Percentiles rank a stretch among this genome's conserved stretches.
phyloP scores from a whole-genome alignment of 768 basidiomycete genomes.

The Phylloporus arenicola region DNA sequence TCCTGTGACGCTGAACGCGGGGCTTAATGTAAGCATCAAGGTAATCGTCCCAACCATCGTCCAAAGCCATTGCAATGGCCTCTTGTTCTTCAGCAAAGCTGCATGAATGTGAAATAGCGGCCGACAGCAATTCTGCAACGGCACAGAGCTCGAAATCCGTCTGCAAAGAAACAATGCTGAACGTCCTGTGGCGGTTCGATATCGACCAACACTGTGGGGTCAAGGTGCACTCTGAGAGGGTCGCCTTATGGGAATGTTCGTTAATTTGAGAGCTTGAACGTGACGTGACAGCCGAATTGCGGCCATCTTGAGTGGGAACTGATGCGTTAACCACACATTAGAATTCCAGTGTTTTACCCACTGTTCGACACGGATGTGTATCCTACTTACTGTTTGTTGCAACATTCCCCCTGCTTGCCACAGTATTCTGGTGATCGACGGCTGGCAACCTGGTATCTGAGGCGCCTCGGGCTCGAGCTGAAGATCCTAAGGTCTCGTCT shows the following conservation, averaged over 20 bases:
- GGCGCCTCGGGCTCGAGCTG: slow-evolving; percentile 54
- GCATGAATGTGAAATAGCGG: slow-evolving; percentile 22
- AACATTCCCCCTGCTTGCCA: slow-evolving; percentile 16
- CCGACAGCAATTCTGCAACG: slow-evolving; percentile 45
- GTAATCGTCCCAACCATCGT: slow-evolving; percentile 27
- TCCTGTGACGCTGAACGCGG: slow-evolving; percentile 4
- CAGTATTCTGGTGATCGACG: slow-evolving; percentile 25
- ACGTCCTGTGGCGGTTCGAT: slow-evolving; percentile 29
- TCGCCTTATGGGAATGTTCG: slow-evolving; percentile 19
- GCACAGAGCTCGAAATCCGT: slow-evolving; percentile 49
- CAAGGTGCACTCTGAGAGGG: slow-evolving; percentile 22
- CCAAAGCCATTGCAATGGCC: slow-evolving; percentile 15
- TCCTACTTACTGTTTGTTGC: slow-evolving; percentile 27
- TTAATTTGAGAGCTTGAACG: slow-evolving; percentile 12
- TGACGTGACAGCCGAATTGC: slow-evolving; percentile 9
- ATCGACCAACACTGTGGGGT: slow-evolving; percentile 18
- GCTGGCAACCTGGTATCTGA: slow-evolving; percentile 52
- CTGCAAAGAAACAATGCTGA: slow-evolving; percentile 41
- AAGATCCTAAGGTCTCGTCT: slow-evolving; percentile 31
- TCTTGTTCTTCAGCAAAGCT: slow-evolving; percentile 27
- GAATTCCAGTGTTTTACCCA: slow-evolving; percentile 23
- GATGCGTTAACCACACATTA: slow-evolving; percentile 17
- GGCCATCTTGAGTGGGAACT: slow-evolving; percentile 17
- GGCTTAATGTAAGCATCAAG: slow-evolving; percentile 24
- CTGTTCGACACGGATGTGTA: slow-evolving; percentile 8